phyloP scores from a whole-genome alignment of 2,329 filamentous ascomycete species.

The Drechslerella coelobrocha region DNA sequence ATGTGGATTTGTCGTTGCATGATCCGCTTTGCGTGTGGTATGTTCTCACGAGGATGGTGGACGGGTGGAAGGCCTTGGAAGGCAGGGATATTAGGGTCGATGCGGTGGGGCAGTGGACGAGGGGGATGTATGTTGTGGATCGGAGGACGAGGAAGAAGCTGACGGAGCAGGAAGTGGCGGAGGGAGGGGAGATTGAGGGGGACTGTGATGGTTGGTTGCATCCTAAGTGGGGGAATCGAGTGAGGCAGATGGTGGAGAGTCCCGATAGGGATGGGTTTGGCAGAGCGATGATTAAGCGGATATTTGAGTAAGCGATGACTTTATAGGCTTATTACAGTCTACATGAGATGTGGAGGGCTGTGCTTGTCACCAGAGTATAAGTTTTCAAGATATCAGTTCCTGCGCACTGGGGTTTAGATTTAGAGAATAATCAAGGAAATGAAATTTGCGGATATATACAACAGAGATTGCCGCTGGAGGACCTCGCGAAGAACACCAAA shows the following conservation, averaged over 20 bases:
- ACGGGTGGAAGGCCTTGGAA: conserved; percentile 65
- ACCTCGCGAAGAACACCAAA: no score
- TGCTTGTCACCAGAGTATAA: no score
- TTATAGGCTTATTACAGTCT: neutral
- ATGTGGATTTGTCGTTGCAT: conserved; percentile 70
- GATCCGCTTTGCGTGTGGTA: conserved; percentile 74
- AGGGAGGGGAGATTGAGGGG: conserved; percentile 68
- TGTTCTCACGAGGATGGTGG: conserved; percentile 30
- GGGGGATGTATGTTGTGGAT: conserved; percentile 88
- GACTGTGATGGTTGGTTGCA: conserved; percentile 82
- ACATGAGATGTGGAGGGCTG: neutral
- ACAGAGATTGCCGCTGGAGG: no score
- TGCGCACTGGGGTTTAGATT: no score
- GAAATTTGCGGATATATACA: no score
- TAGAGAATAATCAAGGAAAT: no score
- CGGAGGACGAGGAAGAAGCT: conserved; percentile 63
- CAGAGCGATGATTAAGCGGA: conserved; percentile 51
- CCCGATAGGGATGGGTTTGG: conserved; percentile 50
- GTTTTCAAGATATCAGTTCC: no score
- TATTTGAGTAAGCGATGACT: conserved; percentile 44
- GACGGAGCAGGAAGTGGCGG: conserved; percentile 59
- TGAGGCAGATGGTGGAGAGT: conserved; percentile 72
- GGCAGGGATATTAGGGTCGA: conserved; percentile 88
- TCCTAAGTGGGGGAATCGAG: conserved; percentile 74
- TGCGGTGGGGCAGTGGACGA: conserved; percentile 90